Evolutionary conservation across 495 filamentous ascomycete species (phyloP).

Genomic region (Bacidia rubella): DNA sequence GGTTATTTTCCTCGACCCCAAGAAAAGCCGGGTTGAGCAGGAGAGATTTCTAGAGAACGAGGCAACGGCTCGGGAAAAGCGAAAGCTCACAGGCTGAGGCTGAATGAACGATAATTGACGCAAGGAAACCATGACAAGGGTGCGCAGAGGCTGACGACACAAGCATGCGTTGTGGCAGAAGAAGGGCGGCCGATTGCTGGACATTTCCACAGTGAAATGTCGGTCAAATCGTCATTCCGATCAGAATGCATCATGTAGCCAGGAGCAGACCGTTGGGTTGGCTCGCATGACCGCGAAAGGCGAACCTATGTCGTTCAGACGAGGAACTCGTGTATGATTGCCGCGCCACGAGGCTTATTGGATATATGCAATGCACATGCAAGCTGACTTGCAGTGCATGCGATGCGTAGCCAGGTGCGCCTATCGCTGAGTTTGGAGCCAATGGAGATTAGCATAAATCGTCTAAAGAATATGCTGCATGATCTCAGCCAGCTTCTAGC

Average conservation of each 20-base stretch:
- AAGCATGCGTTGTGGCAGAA: no score
- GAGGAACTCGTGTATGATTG: not conserved
- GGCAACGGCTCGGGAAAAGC: slow-evolving; percentile 18
- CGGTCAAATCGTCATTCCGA: no score
- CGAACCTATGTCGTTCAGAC: not conserved
- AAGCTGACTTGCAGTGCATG: not conserved
- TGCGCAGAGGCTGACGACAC: no score
- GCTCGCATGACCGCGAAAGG: not conserved
- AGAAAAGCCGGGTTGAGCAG: slow-evolving; percentile 46
- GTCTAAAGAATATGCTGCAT: not conserved
- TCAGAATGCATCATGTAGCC: not conserved
- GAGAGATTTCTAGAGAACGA: slow-evolving; percentile 35
- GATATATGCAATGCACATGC: not conserved
- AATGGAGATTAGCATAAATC: not conserved
- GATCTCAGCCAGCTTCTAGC: not conserved
- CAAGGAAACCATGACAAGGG: no score
- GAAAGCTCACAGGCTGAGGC: not conserved
- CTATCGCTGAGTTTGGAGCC: not conserved
- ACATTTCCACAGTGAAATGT: no score
- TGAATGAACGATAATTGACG: not conserved
- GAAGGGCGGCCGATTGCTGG: no score
- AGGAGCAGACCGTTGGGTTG: not conserved
- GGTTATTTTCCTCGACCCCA: slow-evolving; percentile 40
- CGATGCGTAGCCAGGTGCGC: no score
- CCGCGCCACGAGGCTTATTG: not conserved